phyloP scores from a whole-genome alignment of 768 basidiomycete genomes.

The Amanita rubescens region DNA sequence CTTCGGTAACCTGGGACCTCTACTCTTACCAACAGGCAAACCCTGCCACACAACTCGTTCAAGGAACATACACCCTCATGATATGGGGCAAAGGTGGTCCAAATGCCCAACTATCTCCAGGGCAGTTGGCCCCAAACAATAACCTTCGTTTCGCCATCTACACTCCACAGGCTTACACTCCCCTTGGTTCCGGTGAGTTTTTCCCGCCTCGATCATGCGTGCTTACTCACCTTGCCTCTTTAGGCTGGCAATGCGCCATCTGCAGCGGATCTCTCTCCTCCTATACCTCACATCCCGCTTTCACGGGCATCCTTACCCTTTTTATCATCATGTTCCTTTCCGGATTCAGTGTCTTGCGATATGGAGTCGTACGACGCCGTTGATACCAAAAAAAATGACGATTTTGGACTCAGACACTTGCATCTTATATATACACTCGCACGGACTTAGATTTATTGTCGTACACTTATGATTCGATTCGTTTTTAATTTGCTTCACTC shows the following conservation, averaged over 20 bases:
- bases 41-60: slow-evolving; percentile 61
- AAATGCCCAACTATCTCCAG: slow-evolving; percentile 47
- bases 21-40: slow-evolving; percentile 62
- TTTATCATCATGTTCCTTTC: slow-evolving; percentile 64
- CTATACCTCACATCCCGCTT: slow-evolving; percentile 41
- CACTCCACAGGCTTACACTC: slow-evolving; percentile 65
- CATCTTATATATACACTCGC: too few species aligned
- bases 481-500: too few species aligned
- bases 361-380: too few species aligned
- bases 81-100: slow-evolving; percentile 81
- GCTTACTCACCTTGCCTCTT: background rate
- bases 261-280: slow-evolving; percentile 35
- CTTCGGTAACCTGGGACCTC: slow-evolving; percentile 73
- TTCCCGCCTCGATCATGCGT: background rate
- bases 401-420: too few species aligned
- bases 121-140: slow-evolving; percentile 62
- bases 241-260: slow-evolving; percentile 51
- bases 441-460: too few species aligned
- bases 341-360: slow-evolving; percentile 55
- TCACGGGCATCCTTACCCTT: slow-evolving; percentile 47
- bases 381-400: too few species aligned
- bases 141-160: slow-evolving; percentile 80
- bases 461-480: too few species aligned
- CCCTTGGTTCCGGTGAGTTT: slow-evolving; percentile 43
- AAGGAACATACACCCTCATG: slow-evolving; percentile 67